These are phyloP conservation scores for Sanghuangporus sanghuang DNA, from an alignment of 1,284 basidiomycete species.

Conservation along the genomic window DNA sequence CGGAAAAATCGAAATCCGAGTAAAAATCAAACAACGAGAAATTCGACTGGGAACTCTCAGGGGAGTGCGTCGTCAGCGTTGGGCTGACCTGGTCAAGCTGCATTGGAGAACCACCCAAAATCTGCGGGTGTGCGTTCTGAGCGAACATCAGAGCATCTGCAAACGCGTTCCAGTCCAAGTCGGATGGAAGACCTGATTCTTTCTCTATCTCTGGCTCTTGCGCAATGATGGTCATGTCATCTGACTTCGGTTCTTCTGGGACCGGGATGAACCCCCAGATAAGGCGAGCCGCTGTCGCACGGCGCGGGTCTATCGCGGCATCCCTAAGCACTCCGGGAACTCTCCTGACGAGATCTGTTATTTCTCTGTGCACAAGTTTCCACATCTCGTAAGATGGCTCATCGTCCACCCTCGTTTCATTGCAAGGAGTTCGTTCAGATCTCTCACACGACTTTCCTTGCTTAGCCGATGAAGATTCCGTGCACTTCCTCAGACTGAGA, in stretches of 20 bases:
- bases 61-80: background rate
- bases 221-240: background rate
- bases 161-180: slow-evolving; percentile 8
- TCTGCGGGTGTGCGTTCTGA: background rate
- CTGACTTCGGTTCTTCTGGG: background rate
- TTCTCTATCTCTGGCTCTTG: background rate
- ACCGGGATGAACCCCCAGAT: background rate
- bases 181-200: background rate
- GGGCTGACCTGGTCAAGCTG: background rate
- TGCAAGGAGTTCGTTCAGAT: background rate
- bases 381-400: slow-evolving; percentile 1
- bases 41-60: background rate
- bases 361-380: background rate
- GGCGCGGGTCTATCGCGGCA: background rate
- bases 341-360: slow-evolving; percentile 2
- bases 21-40: background rate
- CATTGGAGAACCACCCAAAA: background rate
- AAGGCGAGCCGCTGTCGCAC: slow-evolving; percentile 1
- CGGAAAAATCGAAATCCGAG: background rate
- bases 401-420: background rate
- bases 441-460: background rate
- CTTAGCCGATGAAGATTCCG: background rate
- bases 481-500: background rate
- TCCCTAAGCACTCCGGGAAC: background rate
- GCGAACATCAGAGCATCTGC: slow-evolving; percentile 1